Conservation (phyloP, 106 monocot genomes). For the Alisma plantagoaquatica region DNA sequence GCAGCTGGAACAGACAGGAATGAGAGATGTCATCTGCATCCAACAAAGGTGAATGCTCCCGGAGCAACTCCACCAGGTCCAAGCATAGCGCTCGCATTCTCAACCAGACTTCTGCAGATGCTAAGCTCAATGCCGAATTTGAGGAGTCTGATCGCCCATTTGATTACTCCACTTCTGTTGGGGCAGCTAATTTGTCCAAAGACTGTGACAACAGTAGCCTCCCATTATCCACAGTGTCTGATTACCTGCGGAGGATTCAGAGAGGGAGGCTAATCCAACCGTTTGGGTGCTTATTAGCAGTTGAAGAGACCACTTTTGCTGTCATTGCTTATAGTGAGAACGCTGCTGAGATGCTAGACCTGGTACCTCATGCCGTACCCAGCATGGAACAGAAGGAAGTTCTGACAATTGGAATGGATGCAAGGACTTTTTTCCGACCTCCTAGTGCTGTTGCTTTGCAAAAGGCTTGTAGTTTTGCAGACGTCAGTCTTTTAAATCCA, state of each 20-base stretch:
- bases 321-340: conserved; percentile 80
- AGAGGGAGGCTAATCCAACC: conserved; percentile 66
- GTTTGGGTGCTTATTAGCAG: conserved; percentile 67
- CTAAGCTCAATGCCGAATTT: conserved; percentile 64
- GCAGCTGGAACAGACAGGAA: not conserved
- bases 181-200: conserved; percentile 14
- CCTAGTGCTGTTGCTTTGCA: conserved; percentile 44
- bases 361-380: conserved; percentile 72
- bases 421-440: conserved; percentile 42
- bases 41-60: conserved; percentile 32
- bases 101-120: conserved; percentile 55
- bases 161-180: conserved; percentile 40
- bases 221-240: conserved; percentile 36
- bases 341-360: conserved; percentile 76
- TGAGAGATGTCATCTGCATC: conserved; percentile 45
- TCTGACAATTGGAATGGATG: conserved; percentile 53
- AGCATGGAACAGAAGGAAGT: conserved; percentile 64
- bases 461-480: conserved; percentile 58
- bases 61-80: conserved; percentile 45
- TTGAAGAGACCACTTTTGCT: conserved; percentile 38
- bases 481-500: conserved; percentile 70
- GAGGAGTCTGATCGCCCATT: conserved; percentile 38
- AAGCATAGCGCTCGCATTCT: conserved; percentile 48
- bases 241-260: conserved; percentile 65
- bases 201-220: conserved; percentile 10